Percentiles rank a stretch among this genome's conserved stretches.
These are phyloP conservation scores for Skeletonema tropicum DNA, from an alignment of 108 stramenopile species.

Conservation along the genomic window DNA sequence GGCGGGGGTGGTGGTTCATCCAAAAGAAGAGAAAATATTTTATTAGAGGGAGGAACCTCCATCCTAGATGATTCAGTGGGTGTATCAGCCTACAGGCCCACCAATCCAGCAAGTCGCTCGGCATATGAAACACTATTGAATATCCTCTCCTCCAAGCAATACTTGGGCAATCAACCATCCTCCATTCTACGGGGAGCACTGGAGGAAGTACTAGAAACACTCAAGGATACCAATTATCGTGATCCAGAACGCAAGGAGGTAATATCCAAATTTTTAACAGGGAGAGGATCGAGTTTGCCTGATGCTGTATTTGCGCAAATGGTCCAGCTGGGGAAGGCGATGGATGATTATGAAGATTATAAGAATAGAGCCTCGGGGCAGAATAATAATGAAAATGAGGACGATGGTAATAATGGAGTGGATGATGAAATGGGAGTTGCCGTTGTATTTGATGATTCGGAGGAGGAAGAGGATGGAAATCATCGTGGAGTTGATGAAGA, in stretches of 20 bases:
- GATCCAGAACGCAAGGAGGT: slow-evolving; percentile 84
- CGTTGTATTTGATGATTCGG: slow-evolving; percentile 96
- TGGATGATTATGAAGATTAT: slow-evolving; percentile 85
- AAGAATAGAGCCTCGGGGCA: slow-evolving; percentile 19
- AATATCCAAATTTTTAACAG: slow-evolving; percentile 80
- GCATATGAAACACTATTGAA: slow-evolving; percentile 87
- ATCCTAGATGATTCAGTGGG: slow-evolving; percentile 35
- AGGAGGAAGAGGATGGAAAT: slow-evolving; percentile 74
- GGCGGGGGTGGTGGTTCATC: slow-evolving; percentile 19
- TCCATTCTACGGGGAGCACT: slow-evolving; percentile 91
- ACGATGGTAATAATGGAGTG: slow-evolving; percentile 48
- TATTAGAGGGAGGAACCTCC: slow-evolving; percentile 24
- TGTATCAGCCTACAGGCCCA: slow-evolving; percentile 74
- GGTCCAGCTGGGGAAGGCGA: slow-evolving; percentile 83
- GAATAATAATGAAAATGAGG: slow-evolving; percentile 43
- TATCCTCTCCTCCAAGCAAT: slow-evolving; percentile 55
- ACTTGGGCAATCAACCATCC: slow-evolving; percentile 91
- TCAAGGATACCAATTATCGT: slow-evolving; percentile 79
- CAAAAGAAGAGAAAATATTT: slow-evolving; percentile 50
- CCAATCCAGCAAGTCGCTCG: slow-evolving; percentile 62
- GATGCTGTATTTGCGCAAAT: slow-evolving; percentile 77
- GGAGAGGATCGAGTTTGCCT: slow-evolving; percentile 62
- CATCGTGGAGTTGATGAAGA: slow-evolving; percentile 59
- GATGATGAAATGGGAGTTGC: slow-evolving; percentile 98
- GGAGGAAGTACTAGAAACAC: slow-evolving; percentile 85